Base-by-base conservation (phyloP, 176 grass and related monocot species). In the bread wheat (Triticum aestivum) region DNA sequence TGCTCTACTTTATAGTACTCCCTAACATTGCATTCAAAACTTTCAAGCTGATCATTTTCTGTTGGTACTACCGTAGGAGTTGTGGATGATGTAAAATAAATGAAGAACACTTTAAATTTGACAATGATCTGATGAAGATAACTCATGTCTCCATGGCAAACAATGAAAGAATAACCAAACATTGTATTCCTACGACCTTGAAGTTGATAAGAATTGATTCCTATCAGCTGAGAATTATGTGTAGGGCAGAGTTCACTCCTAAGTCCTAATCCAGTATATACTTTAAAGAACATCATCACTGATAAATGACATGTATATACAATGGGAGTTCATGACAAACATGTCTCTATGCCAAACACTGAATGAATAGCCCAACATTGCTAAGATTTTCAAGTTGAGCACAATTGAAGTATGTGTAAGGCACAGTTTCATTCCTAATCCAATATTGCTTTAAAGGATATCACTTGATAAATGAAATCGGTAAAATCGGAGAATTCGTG, bases 401-500 rank as follows among this genome's bases (percentile, higher is more conserved):
- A 54, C 51, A 54, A 54, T 54, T 18, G 51, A 7, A 54, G 51
- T 54, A 54, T 54, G 15, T 18, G 5, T 52, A 17, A 52, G 49
- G 49, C 49, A 52, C 52, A 56, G 3, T 56, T 56, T 56, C 17
- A 56, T 56, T 56, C 52, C 21, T 35, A 35, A 35, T 35, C 34
- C 34, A 18, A 72, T 54, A 33, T 49, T 49, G 21, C 61, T 39
- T 77, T 51, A 32, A 54, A 11, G 9, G 72, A 52, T 2, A 14
- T 7, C 21, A 51, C 6, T 83, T 83, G 3, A 38, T 17, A 56
- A 65, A 83, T 42, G 49, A 26, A 5, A 78, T 70, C 12, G 56
- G 79, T 44, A 76, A 75, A 87, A 78, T 56, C 27, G 30, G 13
- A 86, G 11, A 65, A 77, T 68, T 32, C 45, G 75, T 45, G 58